Conservation (phyloP, 345 rosid species). For the Murraya paniculata region DNA sequence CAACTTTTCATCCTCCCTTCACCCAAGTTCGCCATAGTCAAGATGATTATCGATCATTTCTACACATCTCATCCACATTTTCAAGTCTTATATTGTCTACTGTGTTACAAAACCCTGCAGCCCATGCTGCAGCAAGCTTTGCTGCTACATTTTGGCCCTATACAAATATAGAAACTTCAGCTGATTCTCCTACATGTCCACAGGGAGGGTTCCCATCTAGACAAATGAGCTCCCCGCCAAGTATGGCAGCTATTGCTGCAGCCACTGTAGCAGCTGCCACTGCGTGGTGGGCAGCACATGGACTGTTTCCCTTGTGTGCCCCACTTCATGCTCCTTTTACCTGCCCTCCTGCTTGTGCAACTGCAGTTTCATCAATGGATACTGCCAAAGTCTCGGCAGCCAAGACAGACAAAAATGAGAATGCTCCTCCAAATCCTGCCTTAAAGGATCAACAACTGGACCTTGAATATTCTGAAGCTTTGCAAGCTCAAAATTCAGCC, state of each 20-base stretch:
- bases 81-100: constrained; percentile 65
- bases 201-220: constrained; percentile 40
- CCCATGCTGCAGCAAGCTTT: constrained; percentile 78
- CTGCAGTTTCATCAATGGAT: constrained; percentile 40
- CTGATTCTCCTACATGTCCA: constrained; percentile 43
- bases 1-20: constrained; percentile 52
- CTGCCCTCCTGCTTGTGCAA: constrained; percentile 45
- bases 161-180: constrained; percentile 46
- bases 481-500: constrained; percentile 53
- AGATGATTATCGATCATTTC: constrained; percentile 68
- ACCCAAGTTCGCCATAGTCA: constrained; percentile 42
- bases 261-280: constrained; percentile 95
- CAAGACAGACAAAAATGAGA: constrained; percentile 33
- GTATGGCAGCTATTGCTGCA: constrained; percentile 74
- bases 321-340: constrained; percentile 56
- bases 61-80: constrained; percentile 68
- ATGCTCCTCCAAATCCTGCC: constrained; percentile 31
- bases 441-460: constrained; percentile 40
- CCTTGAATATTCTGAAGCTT: constrained; percentile 43
- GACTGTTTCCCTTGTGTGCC: constrained; percentile 73
- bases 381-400: constrained; percentile 32
- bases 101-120: constrained; percentile 80
- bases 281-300: constrained; percentile 99
- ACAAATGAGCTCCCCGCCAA: constrained; percentile 51
- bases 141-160: constrained; percentile 83